Percentiles rank a stretch among this genome's conserved stretches.
phyloP scores from a whole-genome alignment of 768 basidiomycete genomes.

The Boletus speciosus region DNA sequence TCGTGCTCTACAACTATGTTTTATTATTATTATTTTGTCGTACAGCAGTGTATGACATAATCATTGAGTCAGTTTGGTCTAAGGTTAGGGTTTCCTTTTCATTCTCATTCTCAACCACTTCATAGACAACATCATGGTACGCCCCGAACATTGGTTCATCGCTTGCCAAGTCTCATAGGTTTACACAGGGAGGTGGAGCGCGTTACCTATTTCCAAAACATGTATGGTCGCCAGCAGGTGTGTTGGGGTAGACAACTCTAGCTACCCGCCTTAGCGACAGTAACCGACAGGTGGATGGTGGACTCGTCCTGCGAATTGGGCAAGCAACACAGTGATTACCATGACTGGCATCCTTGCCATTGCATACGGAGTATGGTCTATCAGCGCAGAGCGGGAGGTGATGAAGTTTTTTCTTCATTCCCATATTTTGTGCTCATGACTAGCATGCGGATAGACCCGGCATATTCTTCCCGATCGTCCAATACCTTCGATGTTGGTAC shows the following conservation, averaged over 20 bases:
- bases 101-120: neutral
- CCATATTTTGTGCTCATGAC: conserved; percentile 3
- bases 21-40: too few relatives aligned
- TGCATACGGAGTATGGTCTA: conserved; percentile 64
- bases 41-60: neutral
- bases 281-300: conserved; percentile 83
- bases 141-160: neutral
- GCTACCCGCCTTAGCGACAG: neutral
- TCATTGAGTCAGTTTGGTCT: neutral
- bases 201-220: conserved; percentile 93
- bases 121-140: conserved; percentile 13
- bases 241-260: conserved; percentile 9
- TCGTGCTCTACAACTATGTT: too few relatives aligned
- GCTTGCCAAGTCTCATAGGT: neutral
- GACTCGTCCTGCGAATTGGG: conserved; percentile 89
- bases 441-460: conserved; percentile 44
- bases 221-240: conserved; percentile 92
- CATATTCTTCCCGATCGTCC: conserved; percentile 56
- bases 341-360: conserved; percentile 64
- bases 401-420: neutral
- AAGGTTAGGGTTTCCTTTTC: conserved; percentile 17
- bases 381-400: conserved; percentile 82
- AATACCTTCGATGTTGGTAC: conserved; percentile 78
- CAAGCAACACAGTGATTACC: conserved; percentile 73
- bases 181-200: conserved; percentile 68